Conservation (phyloP, 2,329 filamentous ascomycete species). For the Penicillium sp. region DNA sequence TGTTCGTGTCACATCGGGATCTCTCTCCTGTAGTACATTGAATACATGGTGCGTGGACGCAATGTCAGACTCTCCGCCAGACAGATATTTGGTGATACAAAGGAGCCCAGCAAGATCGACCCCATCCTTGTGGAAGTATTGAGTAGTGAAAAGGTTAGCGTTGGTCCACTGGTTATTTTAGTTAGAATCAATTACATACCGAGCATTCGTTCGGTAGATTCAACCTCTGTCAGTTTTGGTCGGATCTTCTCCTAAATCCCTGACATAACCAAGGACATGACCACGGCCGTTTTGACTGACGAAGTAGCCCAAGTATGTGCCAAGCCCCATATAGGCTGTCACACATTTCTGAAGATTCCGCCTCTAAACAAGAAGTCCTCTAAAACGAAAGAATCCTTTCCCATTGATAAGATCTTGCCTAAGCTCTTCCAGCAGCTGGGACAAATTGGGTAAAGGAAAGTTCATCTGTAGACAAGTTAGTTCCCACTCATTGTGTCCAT, state of each 20-base stretch:
- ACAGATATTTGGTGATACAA: slow-evolving; percentile 71
- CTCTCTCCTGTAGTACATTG: slow-evolving; percentile 70
- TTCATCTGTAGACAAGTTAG: slow-evolving; percentile 42
- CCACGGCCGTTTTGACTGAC: slow-evolving; percentile 78
- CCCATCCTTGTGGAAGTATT: slow-evolving; percentile 83
- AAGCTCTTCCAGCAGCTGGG: slow-evolving; percentile 53
- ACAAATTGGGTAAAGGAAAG: slow-evolving; percentile 61
- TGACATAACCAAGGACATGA: slow-evolving; percentile 82
- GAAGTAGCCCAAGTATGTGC: slow-evolving; percentile 80
- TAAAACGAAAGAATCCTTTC: slow-evolving; percentile 85
- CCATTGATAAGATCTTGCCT: slow-evolving; percentile 70
- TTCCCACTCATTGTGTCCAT: neutral
- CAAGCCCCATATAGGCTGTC: slow-evolving; percentile 80
- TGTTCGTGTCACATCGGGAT: slow-evolving; percentile 72
- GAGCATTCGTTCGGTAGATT: slow-evolving; percentile 81
- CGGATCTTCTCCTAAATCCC: slow-evolving; percentile 77
- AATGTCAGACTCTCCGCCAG: slow-evolving; percentile 80
- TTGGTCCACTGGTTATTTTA: neutral
- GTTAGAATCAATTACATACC: slow-evolving; percentile 33
- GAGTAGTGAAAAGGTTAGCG: slow-evolving; percentile 43
- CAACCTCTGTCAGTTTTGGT: slow-evolving; percentile 77
- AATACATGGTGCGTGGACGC: slow-evolving; percentile 74
- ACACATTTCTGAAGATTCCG: slow-evolving; percentile 78
- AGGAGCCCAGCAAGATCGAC: slow-evolving; percentile 77
- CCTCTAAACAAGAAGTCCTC: slow-evolving; percentile 69